Percentiles rank a stretch among this genome's conserved stretches.
These are phyloP conservation scores for Sambucus nigra DNA, from an alignment of 129 eudicot species.

Conservation along the genomic window DNA sequence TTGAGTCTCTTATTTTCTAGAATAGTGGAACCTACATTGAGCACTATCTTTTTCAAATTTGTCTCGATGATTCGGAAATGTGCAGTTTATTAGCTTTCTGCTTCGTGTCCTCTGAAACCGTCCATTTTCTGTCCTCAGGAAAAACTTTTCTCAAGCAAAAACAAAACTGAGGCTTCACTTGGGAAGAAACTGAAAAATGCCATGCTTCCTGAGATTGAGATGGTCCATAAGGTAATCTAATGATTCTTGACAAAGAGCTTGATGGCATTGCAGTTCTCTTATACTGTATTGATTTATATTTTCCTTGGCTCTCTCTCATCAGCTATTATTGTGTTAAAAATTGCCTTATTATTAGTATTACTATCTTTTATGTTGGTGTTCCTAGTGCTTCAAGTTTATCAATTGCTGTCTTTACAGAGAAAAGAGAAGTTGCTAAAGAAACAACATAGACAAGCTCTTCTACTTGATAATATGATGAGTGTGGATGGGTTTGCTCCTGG, in stretches of 20 bases:
- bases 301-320: not conserved
- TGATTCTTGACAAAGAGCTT: not conserved
- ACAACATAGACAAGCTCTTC: slow-evolving; percentile 88
- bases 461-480: slow-evolving; percentile 62
- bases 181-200: slow-evolving; percentile 84
- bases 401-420: slow-evolving; percentile 31
- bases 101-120: slow-evolving; percentile 3
- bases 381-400: not conserved
- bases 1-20: not conserved
- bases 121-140: slow-evolving; percentile 41
- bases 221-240: slow-evolving; percentile 68
- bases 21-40: not conserved
- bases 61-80: not conserved
- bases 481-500: slow-evolving; percentile 73
- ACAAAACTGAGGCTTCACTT: slow-evolving; percentile 74
- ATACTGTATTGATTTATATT: not conserved
- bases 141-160: slow-evolving; percentile 78
- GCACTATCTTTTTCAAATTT: slow-evolving; percentile 1
- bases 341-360: not conserved
- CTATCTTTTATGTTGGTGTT: not conserved
- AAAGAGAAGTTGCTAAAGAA: slow-evolving; percentile 83
- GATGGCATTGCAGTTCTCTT: not conserved
- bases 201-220: slow-evolving; percentile 98
- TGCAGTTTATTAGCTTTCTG: not conserved
- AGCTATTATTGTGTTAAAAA: not conserved